phyloP scores from a whole-genome alignment of 768 basidiomycete genomes.

The Pulveroboletus frians region DNA sequence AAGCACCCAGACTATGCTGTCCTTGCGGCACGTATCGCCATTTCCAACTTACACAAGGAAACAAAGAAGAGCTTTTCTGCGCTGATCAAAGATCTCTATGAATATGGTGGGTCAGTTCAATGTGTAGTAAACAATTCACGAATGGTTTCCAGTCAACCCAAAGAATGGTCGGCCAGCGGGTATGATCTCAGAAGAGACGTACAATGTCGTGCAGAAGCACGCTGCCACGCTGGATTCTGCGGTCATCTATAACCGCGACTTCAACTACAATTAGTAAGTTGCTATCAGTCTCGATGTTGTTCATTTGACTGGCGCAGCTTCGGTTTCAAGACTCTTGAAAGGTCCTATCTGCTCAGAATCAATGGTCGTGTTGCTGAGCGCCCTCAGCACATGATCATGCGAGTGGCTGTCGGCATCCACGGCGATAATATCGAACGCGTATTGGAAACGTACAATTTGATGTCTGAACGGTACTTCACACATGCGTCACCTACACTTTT shows the following conservation, averaged over 20 bases:
- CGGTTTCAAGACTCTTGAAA: conserved; percentile 99
- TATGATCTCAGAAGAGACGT: conserved; percentile 89
- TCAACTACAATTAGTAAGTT: conserved; percentile 89
- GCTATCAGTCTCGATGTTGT: not conserved
- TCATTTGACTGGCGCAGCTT: conserved; percentile 48
- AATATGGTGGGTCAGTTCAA: conserved; percentile 58
- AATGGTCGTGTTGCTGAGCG: conserved; percentile 94
- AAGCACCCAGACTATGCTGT: conserved; percentile 98
- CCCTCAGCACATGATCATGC: conserved; percentile 99
- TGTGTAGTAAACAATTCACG: not conserved
- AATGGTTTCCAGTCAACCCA: conserved; percentile 68
- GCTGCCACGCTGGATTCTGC: conserved; percentile 83
- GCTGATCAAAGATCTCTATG: conserved; percentile 86
- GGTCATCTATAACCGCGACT: conserved; percentile 97
- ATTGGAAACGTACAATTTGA: conserved; percentile 89
- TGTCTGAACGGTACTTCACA: conserved; percentile 98
- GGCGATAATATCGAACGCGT: conserved; percentile 83
- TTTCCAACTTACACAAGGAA: conserved; percentile 98
- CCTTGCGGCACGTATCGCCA: conserved; percentile 96
- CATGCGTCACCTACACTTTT: conserved; percentile 97
- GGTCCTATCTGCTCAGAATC: conserved; percentile 93
- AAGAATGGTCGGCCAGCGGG: conserved; percentile 84
- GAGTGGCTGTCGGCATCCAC: conserved; percentile 97
- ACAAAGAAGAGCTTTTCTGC: conserved; percentile 96
- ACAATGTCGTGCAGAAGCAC: conserved; percentile 75